Evolutionary conservation across 495 filamentous ascomycete genomes (phyloP), one percentile per base, ranked within the genome.

Genomic region (Extremus antarcticus): DNA sequence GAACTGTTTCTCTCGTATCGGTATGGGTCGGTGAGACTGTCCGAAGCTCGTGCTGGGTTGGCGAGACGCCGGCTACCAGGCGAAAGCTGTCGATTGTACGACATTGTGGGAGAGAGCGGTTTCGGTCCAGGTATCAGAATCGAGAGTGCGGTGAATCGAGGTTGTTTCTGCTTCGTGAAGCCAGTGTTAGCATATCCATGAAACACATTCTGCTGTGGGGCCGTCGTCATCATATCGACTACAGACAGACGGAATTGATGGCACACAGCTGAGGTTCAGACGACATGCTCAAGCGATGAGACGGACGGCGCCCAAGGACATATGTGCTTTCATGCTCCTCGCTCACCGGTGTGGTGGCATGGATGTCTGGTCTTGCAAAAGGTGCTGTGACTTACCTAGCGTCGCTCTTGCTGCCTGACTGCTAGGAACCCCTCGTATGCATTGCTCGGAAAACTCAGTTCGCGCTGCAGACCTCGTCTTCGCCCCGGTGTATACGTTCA

Each of bases 11-110:
- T 40, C 17, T 50, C 43, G 16, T 43, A 46, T 20, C 51, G 43
- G 29, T 58, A 54, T 39, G 54, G 51, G 40, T 62, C 55, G 10
- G 39, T 45, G 17, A 57, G 50, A 47, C 50, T 58, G 47, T 62
- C 59, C 13, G 55, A 58, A 15, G 23, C 22, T 38, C 59, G 35
- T 9, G 32, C 54, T 13, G 59, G 55, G 51, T 62, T 62, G 43
- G 52, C 47, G 9, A 62, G 25, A 11, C 59, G 59, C 13, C 59
- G 43, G 10, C 55, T 43, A 13, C 59, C 59, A 4, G 59, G 59
- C 49, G 59, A 62, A 20, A 55, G 29, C 4, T 25, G 25, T 25
- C 59, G 59, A 38, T 57, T 50, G 20, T 57, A 58, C 1, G 58
- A 57, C 55, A 62, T 62, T 17, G 29, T 38, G 25, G 56, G 2